phyloP scores from a whole-genome alignment of 1,284 basidiomycete genomes.

The Mycena sp. region DNA sequence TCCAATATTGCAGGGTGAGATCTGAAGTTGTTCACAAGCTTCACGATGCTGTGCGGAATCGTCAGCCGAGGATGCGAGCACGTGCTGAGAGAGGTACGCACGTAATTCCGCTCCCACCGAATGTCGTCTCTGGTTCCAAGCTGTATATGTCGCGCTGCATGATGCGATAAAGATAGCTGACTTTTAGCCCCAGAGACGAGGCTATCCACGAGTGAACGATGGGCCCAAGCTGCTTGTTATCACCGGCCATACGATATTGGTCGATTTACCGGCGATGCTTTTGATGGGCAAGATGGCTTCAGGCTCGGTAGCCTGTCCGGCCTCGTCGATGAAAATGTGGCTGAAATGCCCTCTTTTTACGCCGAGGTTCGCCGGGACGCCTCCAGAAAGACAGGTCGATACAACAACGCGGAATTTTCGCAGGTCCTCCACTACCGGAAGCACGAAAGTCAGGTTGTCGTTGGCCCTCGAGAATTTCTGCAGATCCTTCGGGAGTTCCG shows the following conservation, averaged over 20 bases:
- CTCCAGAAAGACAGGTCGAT: conserved; percentile 61
- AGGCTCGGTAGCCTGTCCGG: conserved; percentile 67
- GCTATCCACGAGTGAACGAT: conserved; percentile 61
- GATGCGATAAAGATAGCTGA: conserved; percentile 60
- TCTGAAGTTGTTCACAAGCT: conserved; percentile 68
- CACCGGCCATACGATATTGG: conserved; percentile 64
- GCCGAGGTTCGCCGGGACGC: conserved; percentile 56
- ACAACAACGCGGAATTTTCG: conserved; percentile 57
- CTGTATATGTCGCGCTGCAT: conserved; percentile 59
- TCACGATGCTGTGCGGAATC: conserved; percentile 57
- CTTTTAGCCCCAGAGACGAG: conserved; percentile 52
- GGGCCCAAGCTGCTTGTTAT: conserved; percentile 68
- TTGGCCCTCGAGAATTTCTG: conserved; percentile 50
- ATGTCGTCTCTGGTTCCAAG: conserved; percentile 29
- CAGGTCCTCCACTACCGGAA: conserved; percentile 49
- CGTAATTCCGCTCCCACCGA: conserved; percentile 47
- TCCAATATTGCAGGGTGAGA: conserved; percentile 64
- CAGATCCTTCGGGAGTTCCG: conserved; percentile 43
- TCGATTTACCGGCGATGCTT: conserved; percentile 51
- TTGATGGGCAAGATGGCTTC: conserved; percentile 65
- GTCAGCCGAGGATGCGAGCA: neutral
- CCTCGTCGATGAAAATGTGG: conserved; percentile 72
- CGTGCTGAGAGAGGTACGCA: conserved; percentile 37
- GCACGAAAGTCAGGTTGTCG: conserved; percentile 50
- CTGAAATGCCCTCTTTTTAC: conserved; percentile 61